phyloP scores from a whole-genome alignment of 371 early-diverging fungal genomes.

The Umbelopsis sp. region DNA sequence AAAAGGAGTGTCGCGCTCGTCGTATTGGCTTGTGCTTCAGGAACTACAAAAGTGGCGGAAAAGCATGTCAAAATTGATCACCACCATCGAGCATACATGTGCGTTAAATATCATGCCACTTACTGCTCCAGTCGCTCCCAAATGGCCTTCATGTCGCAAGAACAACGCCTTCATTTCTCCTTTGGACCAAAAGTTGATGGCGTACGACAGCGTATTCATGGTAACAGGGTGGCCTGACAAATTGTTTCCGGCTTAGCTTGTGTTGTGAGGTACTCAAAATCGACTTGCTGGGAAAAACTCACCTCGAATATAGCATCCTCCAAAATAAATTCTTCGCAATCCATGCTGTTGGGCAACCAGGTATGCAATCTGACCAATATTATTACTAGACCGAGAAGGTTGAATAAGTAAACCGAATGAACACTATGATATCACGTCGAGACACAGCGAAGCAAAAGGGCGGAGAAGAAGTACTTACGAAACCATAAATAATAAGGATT shows the following conservation, averaged over 20 bases:
- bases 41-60: slow-evolving; percentile 37
- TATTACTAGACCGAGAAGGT: slow-evolving; percentile 72
- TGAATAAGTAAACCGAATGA: not conserved
- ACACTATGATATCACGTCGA: not conserved
- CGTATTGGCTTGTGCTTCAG: slow-evolving; percentile 55
- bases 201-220: slow-evolving; percentile 97
- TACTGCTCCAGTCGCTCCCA: slow-evolving; percentile 93
- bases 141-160: slow-evolving; percentile 94
- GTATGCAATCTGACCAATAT: slow-evolving; percentile 97
- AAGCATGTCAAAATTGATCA: too few species aligned
- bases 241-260: not conserved
- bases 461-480: slow-evolving; percentile 43
- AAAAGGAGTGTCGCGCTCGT: slow-evolving; percentile 55
- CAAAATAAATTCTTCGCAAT: slow-evolving; percentile 92
- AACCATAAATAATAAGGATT: slow-evolving; percentile 89
- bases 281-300: slow-evolving; percentile 17
- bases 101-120: slow-evolving; percentile 18
- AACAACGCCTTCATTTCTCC: slow-evolving; percentile 95
- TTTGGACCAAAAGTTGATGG: slow-evolving; percentile 96
- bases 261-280: too few species aligned
- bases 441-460: too few species aligned
- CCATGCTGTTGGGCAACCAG: slow-evolving; percentile 93
- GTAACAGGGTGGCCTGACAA: slow-evolving; percentile 83
- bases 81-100: too few species aligned
- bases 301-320: slow-evolving; percentile 95